Percentiles rank a stretch among this genome's conserved stretches.
These are phyloP conservation scores for Trametes gibbosa DNA, from an alignment of 768 basidiomycete species.

Conservation along the genomic window DNA sequence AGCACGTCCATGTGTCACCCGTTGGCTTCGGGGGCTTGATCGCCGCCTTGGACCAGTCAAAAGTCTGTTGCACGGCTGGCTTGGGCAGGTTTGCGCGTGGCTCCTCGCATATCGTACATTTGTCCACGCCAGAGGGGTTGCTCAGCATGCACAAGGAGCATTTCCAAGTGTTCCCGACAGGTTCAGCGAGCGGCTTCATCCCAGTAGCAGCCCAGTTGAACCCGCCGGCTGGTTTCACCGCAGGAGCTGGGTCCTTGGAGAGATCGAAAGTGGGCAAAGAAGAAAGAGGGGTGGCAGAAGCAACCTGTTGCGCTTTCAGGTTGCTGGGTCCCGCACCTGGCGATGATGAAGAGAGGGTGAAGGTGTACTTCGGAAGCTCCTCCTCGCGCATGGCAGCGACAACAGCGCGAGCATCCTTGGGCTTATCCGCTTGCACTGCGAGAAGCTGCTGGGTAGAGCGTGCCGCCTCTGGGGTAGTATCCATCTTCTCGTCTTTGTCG, in stretches of 20 bases:
- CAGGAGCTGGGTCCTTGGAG: conserved; percentile 23
- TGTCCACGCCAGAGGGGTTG: conserved; percentile 39
- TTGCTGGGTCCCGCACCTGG: conserved; percentile 25
- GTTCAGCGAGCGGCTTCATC: conserved; percentile 41
- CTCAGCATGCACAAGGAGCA: conserved; percentile 51
- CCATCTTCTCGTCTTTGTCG: conserved; percentile 41
- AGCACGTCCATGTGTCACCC: conserved; percentile 28
- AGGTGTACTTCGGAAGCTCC: conserved; percentile 37
- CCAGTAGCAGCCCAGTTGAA: conserved; percentile 69
- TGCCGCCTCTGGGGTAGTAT: neutral
- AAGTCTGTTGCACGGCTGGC: conserved; percentile 21
- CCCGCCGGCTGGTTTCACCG: conserved; percentile 26
- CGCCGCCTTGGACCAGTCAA: conserved; percentile 33
- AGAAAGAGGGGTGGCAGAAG: conserved; percentile 36
- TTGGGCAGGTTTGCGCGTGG: conserved; percentile 24
- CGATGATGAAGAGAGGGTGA: conserved; percentile 24
- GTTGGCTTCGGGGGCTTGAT: conserved; percentile 21
- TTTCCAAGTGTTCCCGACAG: conserved; percentile 44
- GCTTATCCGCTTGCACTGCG: neutral
- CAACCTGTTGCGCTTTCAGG: conserved; percentile 33
- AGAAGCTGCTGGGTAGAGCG: neutral
- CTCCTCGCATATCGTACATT: conserved; percentile 46
- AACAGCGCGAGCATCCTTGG: conserved; percentile 25
- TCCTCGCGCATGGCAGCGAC: conserved; percentile 30
- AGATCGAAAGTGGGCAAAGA: conserved; percentile 49